Conservation (phyloP, 1,139 yeast genomes). For the Diutina pseudorugosa region DNA sequence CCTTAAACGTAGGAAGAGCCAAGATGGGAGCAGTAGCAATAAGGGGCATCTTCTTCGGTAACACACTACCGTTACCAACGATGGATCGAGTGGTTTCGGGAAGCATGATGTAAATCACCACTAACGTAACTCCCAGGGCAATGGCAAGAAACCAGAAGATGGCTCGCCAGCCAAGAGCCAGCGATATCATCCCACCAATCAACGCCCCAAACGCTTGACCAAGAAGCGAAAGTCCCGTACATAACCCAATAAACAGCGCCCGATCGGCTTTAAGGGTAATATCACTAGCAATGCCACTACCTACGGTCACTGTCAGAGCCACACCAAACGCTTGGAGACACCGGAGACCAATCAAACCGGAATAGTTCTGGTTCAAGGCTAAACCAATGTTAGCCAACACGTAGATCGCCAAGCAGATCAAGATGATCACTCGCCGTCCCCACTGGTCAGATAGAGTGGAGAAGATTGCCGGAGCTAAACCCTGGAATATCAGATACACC, state of each 20-base stretch:
- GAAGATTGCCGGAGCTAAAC: conserved; percentile 48
- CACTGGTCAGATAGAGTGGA: conserved; percentile 53
- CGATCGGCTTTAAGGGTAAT: conserved; percentile 47
- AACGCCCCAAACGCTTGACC: conserved; percentile 74
- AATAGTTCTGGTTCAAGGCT: background rate
- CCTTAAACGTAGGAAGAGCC: background rate
- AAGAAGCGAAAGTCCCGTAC: conserved; percentile 49
- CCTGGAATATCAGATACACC: conserved; percentile 60
- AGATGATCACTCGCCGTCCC: conserved; percentile 59
- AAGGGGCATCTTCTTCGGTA: conserved; percentile 10
- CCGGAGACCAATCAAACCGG: conserved; percentile 15
- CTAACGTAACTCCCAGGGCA: conserved; percentile 33
- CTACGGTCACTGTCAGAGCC: conserved; percentile 57
- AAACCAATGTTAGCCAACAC: conserved; percentile 11
- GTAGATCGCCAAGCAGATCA: conserved; percentile 40
- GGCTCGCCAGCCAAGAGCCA: conserved; percentile 24
- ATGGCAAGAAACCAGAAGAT: conserved; percentile 59
- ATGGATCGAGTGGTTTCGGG: conserved; percentile 66
- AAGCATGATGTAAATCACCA: conserved; percentile 26
- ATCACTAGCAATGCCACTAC: conserved; percentile 60
- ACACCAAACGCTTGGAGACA: conserved; percentile 61
- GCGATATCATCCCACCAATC: conserved; percentile 33
- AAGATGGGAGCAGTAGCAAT: conserved; percentile 6
- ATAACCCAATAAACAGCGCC: conserved; percentile 52
- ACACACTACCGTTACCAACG: conserved; percentile 41